A percentile compares a stretch with the other conserved stretches of the same genome.
phyloP scores from a whole-genome alignment of 1,284 basidiomycete genomes.

The Ceraceosorus guamensis region DNA sequence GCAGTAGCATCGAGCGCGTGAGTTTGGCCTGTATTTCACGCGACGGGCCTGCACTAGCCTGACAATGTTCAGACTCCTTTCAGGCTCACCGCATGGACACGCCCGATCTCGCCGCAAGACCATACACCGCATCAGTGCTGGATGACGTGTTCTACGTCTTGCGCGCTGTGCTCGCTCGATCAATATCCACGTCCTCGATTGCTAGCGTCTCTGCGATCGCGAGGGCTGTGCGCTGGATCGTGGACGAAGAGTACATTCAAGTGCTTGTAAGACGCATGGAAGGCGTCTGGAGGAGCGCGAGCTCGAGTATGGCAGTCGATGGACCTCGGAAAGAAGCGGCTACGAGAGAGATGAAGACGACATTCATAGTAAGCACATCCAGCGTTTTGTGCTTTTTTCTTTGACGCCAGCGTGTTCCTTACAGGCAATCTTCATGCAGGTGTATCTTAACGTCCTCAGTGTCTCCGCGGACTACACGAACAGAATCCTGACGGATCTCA shows the following conservation, averaged over 20 bases:
- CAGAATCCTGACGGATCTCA: constrained; percentile 30
- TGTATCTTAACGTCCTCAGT: constrained; percentile 42
- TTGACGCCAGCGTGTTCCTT: neutral
- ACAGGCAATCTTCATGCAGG: constrained; percentile 5
- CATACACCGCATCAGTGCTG: constrained; percentile 38
- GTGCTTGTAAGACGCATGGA: constrained; percentile 43
- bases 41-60: constrained; percentile 47
- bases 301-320: constrained; percentile 35
- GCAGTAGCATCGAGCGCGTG: constrained; percentile 80
- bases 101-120: constrained; percentile 24
- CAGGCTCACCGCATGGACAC: constrained; percentile 16
- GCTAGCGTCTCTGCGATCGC: constrained; percentile 20
- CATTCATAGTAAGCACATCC: constrained; percentile 21
- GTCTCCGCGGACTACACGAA: constrained; percentile 35
- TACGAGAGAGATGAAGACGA: constrained; percentile 37
- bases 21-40: constrained; percentile 5
- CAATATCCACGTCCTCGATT: constrained; percentile 32
- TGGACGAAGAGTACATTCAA: constrained; percentile 41
- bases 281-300: constrained; percentile 29
- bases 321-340: constrained; percentile 43
- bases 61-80: neutral
- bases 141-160: constrained; percentile 47
- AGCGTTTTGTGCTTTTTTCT: neutral
- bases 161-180: constrained; percentile 33
- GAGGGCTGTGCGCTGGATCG: constrained; percentile 16